Evolutionary conservation across 805 yeast species (phyloP).

Genomic region (Starmera caribaea): DNA sequence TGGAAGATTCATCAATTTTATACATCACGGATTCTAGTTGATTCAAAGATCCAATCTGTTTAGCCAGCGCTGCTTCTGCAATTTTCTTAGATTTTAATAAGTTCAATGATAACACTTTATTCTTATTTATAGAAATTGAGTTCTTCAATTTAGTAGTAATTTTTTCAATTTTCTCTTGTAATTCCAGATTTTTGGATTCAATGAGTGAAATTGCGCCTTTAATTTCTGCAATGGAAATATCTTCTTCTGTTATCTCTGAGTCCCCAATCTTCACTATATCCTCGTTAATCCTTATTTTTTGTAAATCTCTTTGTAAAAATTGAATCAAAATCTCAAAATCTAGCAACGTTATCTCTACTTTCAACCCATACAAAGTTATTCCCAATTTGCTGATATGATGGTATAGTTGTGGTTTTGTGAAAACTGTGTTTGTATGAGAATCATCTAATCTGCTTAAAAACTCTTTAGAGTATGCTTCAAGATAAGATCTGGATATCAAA

Average conservation of each 20-base stretch:
- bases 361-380: conserved; percentile 1
- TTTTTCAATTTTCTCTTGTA: conserved; percentile 12
- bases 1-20: conserved; percentile 34
- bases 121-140: conserved; percentile 12
- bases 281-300: conserved; percentile 7
- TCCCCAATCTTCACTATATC: conserved; percentile 13
- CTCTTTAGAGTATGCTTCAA: conserved; percentile 9
- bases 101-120: conserved; percentile 21
- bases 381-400: conserved; percentile 2
- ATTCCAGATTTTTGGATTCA: conserved; percentile 15
- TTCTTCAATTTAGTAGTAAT: conserved; percentile 9
- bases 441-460: conserved; percentile 2
- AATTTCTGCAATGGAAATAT: conserved; percentile 22
- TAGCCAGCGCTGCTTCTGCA: conserved; percentile 24
- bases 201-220: conserved; percentile 16
- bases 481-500: conserved; percentile 10
- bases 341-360: conserved; percentile 5
- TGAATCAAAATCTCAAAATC: conserved; percentile 13
- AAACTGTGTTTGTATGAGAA: conserved; percentile 6
- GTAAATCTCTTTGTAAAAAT: conserved; percentile 13
- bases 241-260: conserved; percentile 22
- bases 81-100: conserved; percentile 25
- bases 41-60: conserved; percentile 22
- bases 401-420: conserved; percentile 7
- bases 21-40: conserved; percentile 29